A percentile compares a stretch with the other conserved stretches of the same genome.
Evolutionary conservation across 169 alveolate species (phyloP).

Genomic region (Plasmodium adleri): DNA sequence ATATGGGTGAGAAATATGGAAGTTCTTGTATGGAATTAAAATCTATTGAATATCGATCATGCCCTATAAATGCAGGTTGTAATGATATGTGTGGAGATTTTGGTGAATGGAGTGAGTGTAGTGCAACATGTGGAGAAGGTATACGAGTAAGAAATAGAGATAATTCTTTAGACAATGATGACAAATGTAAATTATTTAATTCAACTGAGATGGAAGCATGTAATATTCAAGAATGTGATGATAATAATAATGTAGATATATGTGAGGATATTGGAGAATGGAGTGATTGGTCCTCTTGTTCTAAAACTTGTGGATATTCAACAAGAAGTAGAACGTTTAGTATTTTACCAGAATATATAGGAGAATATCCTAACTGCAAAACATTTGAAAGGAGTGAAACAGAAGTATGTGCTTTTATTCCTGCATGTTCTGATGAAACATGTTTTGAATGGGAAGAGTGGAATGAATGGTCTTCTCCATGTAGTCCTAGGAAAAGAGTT

Average conservation of each 20-base stretch:
- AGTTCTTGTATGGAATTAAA: conserved; percentile 45
- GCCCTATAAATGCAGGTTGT: conserved; percentile 42
- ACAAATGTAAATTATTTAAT: conserved; percentile 21
- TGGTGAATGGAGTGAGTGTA: conserved; percentile 74
- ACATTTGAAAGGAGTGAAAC: conserved; percentile 23
- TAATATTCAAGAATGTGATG: conserved; percentile 56
- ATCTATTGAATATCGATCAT: conserved; percentile 56
- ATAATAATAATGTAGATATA: conserved; percentile 5
- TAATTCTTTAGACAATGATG: conserved; percentile 13
- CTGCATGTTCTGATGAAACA: conserved; percentile 58
- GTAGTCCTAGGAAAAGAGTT: conserved; percentile 71
- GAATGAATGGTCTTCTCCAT: conserved; percentile 69
- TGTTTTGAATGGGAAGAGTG: conserved; percentile 73
- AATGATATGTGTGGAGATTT: conserved; percentile 68
- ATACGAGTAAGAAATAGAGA: conserved; percentile 37
- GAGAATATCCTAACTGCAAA: conserved; percentile 26
- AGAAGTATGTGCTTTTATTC: conserved; percentile 59
- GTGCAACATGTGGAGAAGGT: conserved; percentile 61
- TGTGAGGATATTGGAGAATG: conserved; percentile 72
- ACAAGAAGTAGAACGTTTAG: conserved; percentile 35
- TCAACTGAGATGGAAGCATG: conserved; percentile 64
- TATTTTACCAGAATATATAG: conserved; percentile 39
- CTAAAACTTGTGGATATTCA: conserved; percentile 73
- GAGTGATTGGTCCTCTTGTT: conserved; percentile 68
- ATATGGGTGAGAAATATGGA: conserved; percentile 10